A percentile compares a stretch with the other conserved stretches of the same genome.
Conservation (phyloP, 345 rosid species). For the Eucalyptus globulus region DNA sequence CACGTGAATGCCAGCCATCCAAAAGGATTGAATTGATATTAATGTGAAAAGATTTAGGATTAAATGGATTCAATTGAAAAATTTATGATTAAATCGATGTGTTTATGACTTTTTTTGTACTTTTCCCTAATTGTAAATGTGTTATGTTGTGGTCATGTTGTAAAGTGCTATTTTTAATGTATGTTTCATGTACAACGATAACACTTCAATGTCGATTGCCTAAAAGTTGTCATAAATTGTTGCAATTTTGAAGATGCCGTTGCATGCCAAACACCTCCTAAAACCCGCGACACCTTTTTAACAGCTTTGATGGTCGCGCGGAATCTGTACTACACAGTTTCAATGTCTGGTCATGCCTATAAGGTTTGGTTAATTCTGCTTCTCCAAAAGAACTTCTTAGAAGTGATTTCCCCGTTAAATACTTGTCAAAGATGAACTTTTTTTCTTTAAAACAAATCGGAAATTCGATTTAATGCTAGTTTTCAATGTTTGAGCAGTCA, state of each 20-base stretch:
- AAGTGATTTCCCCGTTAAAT: neutral
- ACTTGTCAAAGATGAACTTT: neutral
- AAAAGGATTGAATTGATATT: too few relatives aligned
- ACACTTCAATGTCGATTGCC: neutral
- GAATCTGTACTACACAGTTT: neutral
- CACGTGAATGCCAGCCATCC: rapidly evolving
- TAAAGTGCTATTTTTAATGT: neutral
- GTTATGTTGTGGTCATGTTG: too few relatives aligned
- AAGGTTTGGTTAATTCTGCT: neutral
- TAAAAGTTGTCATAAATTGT: neutral
- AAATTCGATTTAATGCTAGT: neutral
- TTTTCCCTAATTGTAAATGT: too few relatives aligned
- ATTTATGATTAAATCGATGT: rapidly evolving
- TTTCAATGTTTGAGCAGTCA: neutral
- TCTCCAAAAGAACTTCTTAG: neutral
- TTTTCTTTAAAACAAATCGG: neutral
- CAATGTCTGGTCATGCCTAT: neutral
- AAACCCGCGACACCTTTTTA: neutral
- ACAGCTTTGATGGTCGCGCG: neutral
- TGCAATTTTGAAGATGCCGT: neutral
- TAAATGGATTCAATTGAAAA: too few relatives aligned
- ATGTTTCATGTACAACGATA: rapidly evolving
- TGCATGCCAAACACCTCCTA: neutral
- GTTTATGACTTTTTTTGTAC: too few relatives aligned
- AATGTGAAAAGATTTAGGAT: too few relatives aligned